Evolutionary conservation across 345 rosid species (phyloP), one percentile per base, ranked within the genome.

Genomic region (Populus ilicifolia): DNA sequence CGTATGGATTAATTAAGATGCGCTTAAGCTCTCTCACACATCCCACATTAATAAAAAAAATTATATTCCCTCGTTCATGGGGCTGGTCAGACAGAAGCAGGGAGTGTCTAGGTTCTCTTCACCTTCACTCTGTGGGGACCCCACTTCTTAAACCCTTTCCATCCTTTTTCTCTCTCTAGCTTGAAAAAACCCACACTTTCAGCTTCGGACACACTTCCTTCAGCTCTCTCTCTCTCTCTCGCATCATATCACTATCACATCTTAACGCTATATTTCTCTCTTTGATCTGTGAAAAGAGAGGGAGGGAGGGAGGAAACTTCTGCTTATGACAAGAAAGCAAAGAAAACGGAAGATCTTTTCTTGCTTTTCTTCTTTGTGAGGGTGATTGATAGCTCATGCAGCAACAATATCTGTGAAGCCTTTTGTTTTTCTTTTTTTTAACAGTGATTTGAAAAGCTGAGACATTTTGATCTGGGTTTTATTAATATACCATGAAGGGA

Each of bases 91-190:
- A 14, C 4, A 16, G 21, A 23, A 6, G 59, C 29, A 64, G 78
- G 52, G 33, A 23, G 72, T 27, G 88, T 86, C 89, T 75, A 89
- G 84, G 86, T 89, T 83, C 91, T 70, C 89, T 78, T 84, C 84
- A 87, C 85, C 48, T 67, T 13, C 62, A 21, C 0, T 35, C 2
- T 25, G 39, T 63, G 29, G 71, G 82, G 56, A 18, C 80, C 84
- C 82, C 41, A 3, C 59, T 33, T 18, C 56, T 76, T 61, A 5
- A 59, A 50, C 54, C 50, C 36, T 33, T 38, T 66, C 14, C 69
- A 35, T 33, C 21, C 8, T 33, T 62, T 68, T 21, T 48, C 76
- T 27, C 16, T 74, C 46, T 21, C 33, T 17, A 33, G 5, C 36
- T 33, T 33, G 36, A 33, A 33, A 33, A 17, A 54, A 14, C 1